Evolutionary conservation across 73 alveolate species (phyloP), one percentile per base, ranked within the genome.

Genomic region (Paramecium caudatum): DNA sequence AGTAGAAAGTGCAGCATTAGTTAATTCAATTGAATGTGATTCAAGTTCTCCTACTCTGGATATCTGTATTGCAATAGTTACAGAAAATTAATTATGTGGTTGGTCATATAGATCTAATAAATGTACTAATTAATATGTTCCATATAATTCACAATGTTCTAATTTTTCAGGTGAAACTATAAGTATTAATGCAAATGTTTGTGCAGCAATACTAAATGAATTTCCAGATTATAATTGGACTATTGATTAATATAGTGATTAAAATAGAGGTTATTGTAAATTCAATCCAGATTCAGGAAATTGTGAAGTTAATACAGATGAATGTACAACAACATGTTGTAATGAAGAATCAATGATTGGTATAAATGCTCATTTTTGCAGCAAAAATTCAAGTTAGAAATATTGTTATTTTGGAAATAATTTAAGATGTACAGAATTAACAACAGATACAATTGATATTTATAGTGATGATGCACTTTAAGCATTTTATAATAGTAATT

Each of bases 261-360:
- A 27, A 1, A 55, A 55, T 21, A 55, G 45, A 74, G 88, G 68
- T 1, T 36, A 74, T 74, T 74, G 88, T 43, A 19, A 74, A 74
- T 74, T 27, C 45, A 45, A 74, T 21, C 30, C 80, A 3, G 55
- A 39, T 21, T 39, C 69, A 41, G 16, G 32, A 3, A 41, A 37
- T 16, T 74, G 88, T 41, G 62, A 74, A 74, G 13, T 15, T 1
- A 27, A 74, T 41, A 74, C 49, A 2, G 88, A 55, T 55, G 12
- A 15, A 25, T 65, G 83, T 36, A 10, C 83, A 4, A 33, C 47
- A 25, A 46, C 83, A 32, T 65, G 83, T 65, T 65, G 83, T 65
- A 65, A 36, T 25, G 49, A 65, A 33, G 6, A 4, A 10, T 37
- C 23, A 2, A 55, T 27, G 15, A 36, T 65, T 10, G 83, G 83